Evolutionary conservation across 192 early-diverging fungal species (phyloP).

Genomic region (Jimgerdemannia flammicorona): DNA sequence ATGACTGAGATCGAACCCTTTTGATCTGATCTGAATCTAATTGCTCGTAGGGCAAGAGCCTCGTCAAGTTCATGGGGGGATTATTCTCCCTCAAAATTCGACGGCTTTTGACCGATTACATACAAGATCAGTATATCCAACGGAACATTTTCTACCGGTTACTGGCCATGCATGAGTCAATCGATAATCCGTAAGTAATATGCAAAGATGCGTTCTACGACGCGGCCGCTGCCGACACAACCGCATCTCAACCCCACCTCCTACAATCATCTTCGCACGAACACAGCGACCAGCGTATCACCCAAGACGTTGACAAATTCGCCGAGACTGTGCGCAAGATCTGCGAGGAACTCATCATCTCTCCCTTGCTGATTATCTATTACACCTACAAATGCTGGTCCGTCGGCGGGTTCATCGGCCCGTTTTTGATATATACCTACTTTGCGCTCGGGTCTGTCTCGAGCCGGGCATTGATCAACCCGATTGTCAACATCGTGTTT

Average conservation of each 20-base stretch:
- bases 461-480: conserved; percentile 66
- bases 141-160: conserved; percentile 57
- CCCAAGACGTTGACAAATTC: conserved; percentile 87
- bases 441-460: conserved; percentile 59
- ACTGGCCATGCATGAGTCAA: conserved; percentile 41
- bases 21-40: neutral
- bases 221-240: neutral
- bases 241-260: neutral
- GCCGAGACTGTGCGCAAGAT: conserved; percentile 55
- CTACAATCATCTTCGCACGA: too few species aligned
- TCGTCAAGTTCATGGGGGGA: conserved; percentile 55
- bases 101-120: conserved; percentile 50
- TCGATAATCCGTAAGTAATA: conserved; percentile 68
- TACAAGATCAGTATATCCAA: conserved; percentile 63
- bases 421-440: conserved; percentile 68
- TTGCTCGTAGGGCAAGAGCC: conserved; percentile 45
- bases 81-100: conserved; percentile 64
- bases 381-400: conserved; percentile 73
- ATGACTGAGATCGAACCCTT: conserved; percentile 1
- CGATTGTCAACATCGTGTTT: conserved; percentile 73
- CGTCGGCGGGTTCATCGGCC: conserved; percentile 63
- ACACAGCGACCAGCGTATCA: conserved; percentile 77
- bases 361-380: conserved; percentile 72
- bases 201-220: neutral
- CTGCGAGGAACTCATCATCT: conserved; percentile 58